Evolutionary conservation across 1,284 basidiomycete genomes (phyloP), one percentile per base, ranked within the genome.

Genomic region (Takashimella tepidaria): DNA sequence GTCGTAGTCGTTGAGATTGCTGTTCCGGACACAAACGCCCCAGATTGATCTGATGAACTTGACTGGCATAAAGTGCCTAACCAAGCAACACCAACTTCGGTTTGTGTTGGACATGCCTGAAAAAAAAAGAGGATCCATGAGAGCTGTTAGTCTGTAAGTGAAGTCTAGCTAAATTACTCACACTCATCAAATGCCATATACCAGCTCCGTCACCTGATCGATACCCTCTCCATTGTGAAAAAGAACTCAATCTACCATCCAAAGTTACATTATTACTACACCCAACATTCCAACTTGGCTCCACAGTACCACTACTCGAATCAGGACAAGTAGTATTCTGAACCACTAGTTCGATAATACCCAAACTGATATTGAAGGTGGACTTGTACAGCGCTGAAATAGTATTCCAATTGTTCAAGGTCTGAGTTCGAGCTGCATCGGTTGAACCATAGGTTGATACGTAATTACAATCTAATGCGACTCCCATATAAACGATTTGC

Each of bases 81-180:
- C 91, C 90, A 95, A 3, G 91, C 91, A 51, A 93, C 89, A 31
- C 90, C 90, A 49, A 92, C 88, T 76, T 92, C 89, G 10, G 66
- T 63, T 50, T 68, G 71, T 12, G 59, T 64, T 11, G 56, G 27
- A 46, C 63, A 68, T 2, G 53, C 44, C 56, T 59, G 26, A 37
- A 8, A 16, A 54, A 20, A 49, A 21, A 20, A 31, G 26, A 22
- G 50, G 49, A 73, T 74, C 47, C 50, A 23, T 23, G 25, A 13
- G 21, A 20, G 26, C 5, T 19, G 3, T 8, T 25, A n/a, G n/a
- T n/a, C 12, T 6, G 69, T 74, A 26, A n/a, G n/a, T n/a, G n/a
- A n/a, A n/a, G n/a, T n/a, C n/a, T n/a, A n/a, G n/a, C n/a, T n/a
- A 75, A 67, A 56, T 73, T 71, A 57, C 83, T 82, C 41, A 87